Evolutionary conservation across 768 basidiomycete species (phyloP), one percentile per base, ranked within the genome.

Genomic region (Rhizopogon sp.): DNA sequence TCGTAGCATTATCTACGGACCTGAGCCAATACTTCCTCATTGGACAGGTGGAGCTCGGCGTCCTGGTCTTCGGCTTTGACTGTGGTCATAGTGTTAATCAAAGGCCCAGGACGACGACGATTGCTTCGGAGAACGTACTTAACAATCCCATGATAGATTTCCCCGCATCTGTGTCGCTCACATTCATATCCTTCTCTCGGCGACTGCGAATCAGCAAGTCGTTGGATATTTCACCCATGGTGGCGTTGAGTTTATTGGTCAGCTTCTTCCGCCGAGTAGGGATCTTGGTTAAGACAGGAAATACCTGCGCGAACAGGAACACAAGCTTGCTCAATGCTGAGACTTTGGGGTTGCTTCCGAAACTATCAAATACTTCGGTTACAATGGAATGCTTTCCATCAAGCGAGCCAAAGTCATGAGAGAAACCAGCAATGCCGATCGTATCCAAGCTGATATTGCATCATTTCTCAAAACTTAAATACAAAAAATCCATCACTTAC

Each of bases 381-480:
- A 80, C 70, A 7, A 73, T 58, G 2, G 76, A 71, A 39, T 64
- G 61, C 51, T 79, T 72, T 5, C 80, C 80, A 16, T 78, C 72
- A 17, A 83, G 68, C 1, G 77, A 66, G 16, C 74, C 73, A 55
- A 83, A 83, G 62, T 82, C 75, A 61, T 83, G 76, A 1, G 76
- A 75, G 54, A 83, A 83, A 1, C 81, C 82, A 14, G 79, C 79
- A 46, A 82, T 79, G n/a, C 81, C 80, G 52, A 84, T 73, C 5
- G 74, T 75, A 63, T 83, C 82, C 8, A 83, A 66, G 7, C 79
- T 80, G 20, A 44, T 3, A 25, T 31, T 8, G 16, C 3, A 7
- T 50, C 20, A 43, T 25, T 6, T 52, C 1, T 8, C 11, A 28
- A 29, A 16, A 16, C 2, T 10, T 40, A 22, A 50, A 20, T 9